These are phyloP conservation scores for Neopestalotiopsis sp. DNA, from an alignment of 2,329 filamentous ascomycete species.

Conservation along the genomic window DNA sequence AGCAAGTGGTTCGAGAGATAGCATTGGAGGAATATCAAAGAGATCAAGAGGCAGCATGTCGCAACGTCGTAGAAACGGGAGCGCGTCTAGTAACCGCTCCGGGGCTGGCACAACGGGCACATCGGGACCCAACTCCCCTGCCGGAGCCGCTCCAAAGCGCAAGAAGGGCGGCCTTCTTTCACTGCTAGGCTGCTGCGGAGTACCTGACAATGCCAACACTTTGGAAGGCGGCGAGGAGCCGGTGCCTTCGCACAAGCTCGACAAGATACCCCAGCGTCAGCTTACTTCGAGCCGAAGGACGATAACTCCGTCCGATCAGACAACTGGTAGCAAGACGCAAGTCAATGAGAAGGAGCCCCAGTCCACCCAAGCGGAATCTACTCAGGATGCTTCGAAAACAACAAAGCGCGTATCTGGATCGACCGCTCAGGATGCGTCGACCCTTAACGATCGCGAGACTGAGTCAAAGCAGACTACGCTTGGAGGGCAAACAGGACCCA, in stretches of 20 bases:
- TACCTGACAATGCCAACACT: conserved; percentile 63
- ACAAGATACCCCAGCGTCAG: conserved; percentile 60
- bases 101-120: conserved; percentile 56
- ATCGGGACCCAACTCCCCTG: conserved; percentile 58
- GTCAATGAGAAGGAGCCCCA: conserved; percentile 50
- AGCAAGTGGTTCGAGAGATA: conserved; percentile 63
- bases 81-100: conserved; percentile 68
- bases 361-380: conserved; percentile 28
- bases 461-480: conserved; percentile 53
- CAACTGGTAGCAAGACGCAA: conserved; percentile 44
- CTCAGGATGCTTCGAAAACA: conserved; percentile 40
- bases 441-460: conserved; percentile 44
- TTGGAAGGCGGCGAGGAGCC: conserved; percentile 60
- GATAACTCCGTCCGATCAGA: conserved; percentile 57
- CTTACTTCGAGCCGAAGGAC: conserved; percentile 60
- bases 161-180: conserved; percentile 62
- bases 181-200: conserved; percentile 70
- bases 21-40: conserved; percentile 68
- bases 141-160: conserved; percentile 50
- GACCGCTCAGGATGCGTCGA: conserved; percentile 52
- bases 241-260: conserved; percentile 58
- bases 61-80: conserved; percentile 68
- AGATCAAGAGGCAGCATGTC: conserved; percentile 69
- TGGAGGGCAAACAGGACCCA: conserved; percentile 39
- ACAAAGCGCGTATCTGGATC: conserved; percentile 52